Evolutionary conservation across 352 stramenopile species (phyloP).

Genomic region (Phytophthora pini): DNA sequence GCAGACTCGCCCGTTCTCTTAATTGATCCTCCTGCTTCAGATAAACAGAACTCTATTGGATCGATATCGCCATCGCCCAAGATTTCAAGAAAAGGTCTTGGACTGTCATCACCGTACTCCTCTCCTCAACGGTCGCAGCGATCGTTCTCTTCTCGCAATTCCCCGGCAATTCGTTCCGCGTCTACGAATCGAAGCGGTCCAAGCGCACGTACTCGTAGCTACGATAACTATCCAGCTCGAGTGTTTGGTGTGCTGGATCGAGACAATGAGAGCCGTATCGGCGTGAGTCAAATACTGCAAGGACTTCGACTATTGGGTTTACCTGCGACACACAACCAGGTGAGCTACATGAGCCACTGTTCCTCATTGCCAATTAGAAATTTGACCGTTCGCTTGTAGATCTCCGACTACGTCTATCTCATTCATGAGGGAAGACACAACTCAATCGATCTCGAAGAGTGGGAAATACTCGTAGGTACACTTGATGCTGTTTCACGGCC

Average conservation of each 20-base stretch:
- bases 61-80: slow-evolving; percentile 13
- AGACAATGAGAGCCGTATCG: slow-evolving; percentile 48
- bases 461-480: slow-evolving; percentile 69
- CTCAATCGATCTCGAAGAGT: slow-evolving; percentile 70
- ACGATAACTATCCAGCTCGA: slow-evolving; percentile 47
- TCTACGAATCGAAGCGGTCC: slow-evolving; percentile 19
- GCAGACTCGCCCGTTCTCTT: slow-evolving; percentile 16
- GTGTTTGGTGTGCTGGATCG: slow-evolving; percentile 69
- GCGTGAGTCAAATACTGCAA: slow-evolving; percentile 62
- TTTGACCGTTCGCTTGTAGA: slow-evolving; percentile 33
- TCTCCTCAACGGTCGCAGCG: slow-evolving; percentile 35
- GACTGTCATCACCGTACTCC: slow-evolving; percentile 19
- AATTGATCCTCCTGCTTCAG: slow-evolving; percentile 22
- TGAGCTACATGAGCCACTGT: slow-evolving; percentile 13
- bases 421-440: slow-evolving; percentile 66
- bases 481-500: slow-evolving; percentile 67
- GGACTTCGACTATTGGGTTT: slow-evolving; percentile 58
- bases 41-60: slow-evolving; percentile 17
- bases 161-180: slow-evolving; percentile 16
- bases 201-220: background rate
- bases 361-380: background rate
- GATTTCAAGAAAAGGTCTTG: slow-evolving; percentile 4
- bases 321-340: slow-evolving; percentile 73
- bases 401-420: slow-evolving; percentile 77
- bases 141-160: slow-evolving; percentile 17